phyloP scores from a whole-genome alignment of 441 rosid species.

The Bocquillonia castaneifolia region DNA sequence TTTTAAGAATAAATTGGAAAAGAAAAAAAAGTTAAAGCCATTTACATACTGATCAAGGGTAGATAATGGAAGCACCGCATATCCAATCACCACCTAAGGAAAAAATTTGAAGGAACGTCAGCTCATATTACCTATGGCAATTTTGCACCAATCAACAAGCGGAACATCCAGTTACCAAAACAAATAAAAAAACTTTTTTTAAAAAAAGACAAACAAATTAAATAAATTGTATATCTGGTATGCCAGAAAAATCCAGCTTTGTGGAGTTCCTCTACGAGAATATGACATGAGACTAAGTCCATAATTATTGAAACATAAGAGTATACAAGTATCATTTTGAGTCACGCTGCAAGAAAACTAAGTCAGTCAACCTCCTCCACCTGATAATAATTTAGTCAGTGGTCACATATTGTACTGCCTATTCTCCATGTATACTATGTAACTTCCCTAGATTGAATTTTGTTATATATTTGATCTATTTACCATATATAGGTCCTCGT shows the following conservation, averaged over 20 bases:
- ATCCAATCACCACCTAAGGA: conserved; percentile 82
- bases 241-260: background rate
- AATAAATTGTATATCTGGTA: background rate
- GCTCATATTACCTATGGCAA: conserved; percentile 3
- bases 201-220: background rate
- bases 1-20: background rate
- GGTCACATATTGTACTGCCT: no score
- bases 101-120: conserved; percentile 22
- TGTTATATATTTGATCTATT: no score
- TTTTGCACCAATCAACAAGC: background rate
- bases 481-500: no score
- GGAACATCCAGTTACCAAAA: background rate
- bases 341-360: background rate
- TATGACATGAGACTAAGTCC: background rate
- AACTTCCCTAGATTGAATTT: no score
- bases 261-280: no score
- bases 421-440: no score
- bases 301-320: background rate
- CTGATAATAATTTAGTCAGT: no score
- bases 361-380: background rate
- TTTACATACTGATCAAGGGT: conserved; percentile 82
- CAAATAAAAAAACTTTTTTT: no score
- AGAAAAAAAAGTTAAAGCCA: conserved; percentile 20
- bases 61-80: conserved; percentile 89
- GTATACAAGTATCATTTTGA: background rate